phyloP scores from a whole-genome alignment of 768 basidiomycete species.

The Phylloporus scabripes region DNA sequence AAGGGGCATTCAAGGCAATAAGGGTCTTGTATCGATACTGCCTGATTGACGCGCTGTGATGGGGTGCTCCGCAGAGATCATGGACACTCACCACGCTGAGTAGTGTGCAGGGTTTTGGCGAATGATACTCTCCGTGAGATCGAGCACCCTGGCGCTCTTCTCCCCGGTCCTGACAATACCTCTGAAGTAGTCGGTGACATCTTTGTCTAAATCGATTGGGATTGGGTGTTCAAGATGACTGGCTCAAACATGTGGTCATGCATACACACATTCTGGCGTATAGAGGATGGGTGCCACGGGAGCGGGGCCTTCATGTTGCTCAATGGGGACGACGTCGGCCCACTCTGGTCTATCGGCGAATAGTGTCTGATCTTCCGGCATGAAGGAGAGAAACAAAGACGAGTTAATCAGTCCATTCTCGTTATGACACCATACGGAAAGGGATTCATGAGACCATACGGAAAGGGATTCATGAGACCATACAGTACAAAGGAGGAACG shows the following conservation, averaged over 20 bases:
- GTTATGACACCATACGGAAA: not conserved
- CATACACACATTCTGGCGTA: conserved; percentile 69
- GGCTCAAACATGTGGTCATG: conserved; percentile 1
- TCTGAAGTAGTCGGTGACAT: conserved; percentile 90
- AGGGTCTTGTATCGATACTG: conserved; percentile 93
- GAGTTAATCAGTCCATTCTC: not conserved
- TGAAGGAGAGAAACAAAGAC: not conserved
- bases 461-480: conserved; percentile 6
- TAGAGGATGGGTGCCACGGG: conserved; percentile 94
- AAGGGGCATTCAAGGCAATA: conserved; percentile 54
- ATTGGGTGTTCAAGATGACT: conserved; percentile 4
- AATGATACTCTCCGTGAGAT: conserved; percentile 86
- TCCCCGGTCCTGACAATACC: conserved; percentile 74
- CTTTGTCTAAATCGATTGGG: conserved; percentile 59
- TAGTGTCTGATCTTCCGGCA: conserved; percentile 24
- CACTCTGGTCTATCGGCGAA: conserved; percentile 69
- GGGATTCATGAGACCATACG: conserved; percentile 2
- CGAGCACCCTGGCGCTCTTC: conserved; percentile 73
- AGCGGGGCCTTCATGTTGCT: conserved; percentile 72
- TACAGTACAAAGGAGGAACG: conserved; percentile 20
- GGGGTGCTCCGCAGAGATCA: not conserved
- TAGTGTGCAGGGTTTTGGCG: conserved; percentile 94
- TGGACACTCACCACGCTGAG: conserved; percentile 74
- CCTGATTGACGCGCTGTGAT: conserved; percentile 42
- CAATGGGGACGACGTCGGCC: conserved; percentile 72